phyloP scores from a whole-genome alignment of 208 protist species.

The Trypanosoma conorhini region DNA sequence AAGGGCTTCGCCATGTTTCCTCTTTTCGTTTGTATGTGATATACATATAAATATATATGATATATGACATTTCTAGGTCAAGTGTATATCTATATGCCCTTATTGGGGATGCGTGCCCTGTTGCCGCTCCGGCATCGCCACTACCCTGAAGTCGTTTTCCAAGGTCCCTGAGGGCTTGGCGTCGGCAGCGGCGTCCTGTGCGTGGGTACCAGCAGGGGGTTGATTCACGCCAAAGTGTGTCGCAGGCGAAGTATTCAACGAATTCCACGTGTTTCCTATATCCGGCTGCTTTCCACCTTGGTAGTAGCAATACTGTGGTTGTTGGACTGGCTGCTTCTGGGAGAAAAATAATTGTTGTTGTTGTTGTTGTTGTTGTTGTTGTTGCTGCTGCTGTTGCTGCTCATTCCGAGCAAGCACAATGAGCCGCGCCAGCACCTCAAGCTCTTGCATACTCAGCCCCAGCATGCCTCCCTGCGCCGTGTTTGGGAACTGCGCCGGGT shows the following conservation, averaged over 20 bases:
- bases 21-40: neutral
- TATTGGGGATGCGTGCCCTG: neutral
- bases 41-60: slow-evolving; percentile 17
- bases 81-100: neutral
- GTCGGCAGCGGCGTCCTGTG: neutral
- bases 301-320: slow-evolving; percentile 4
- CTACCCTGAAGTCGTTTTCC: neutral
- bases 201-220: neutral
- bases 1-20: neutral
- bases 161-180: neutral
- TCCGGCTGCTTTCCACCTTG: slow-evolving; percentile 1
- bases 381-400: slow-evolving; percentile 14
- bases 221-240: neutral
- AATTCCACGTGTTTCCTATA: neutral
- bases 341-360: slow-evolving; percentile 8
- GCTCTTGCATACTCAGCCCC: slow-evolving; percentile 19
- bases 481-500: neutral
- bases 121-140: neutral
- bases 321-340: neutral
- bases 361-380: too few relatives aligned
- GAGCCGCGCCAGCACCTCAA: slow-evolving; percentile 18
- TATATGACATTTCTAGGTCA: neutral
- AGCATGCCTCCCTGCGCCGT: neutral
- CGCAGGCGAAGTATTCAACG: neutral
- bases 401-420: slow-evolving; percentile 15